Evolutionary conservation across 371 early-diverging fungal genomes (phyloP).

Genomic region (Mortierella sp.): DNA sequence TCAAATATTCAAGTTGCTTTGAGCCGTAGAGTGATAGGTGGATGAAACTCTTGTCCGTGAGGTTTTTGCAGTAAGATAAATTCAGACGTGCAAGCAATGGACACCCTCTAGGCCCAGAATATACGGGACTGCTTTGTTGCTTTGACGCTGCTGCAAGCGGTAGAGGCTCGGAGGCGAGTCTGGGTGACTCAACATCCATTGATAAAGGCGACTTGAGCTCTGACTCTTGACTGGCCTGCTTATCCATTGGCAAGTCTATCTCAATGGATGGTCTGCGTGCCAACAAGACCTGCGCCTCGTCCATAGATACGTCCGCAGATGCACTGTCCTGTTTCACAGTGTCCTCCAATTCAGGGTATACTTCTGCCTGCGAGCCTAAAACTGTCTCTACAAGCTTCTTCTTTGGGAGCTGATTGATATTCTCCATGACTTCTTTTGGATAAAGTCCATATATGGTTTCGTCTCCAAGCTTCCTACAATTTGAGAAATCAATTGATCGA

Average conservation of each 20-base stretch:
- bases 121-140: not conserved
- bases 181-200: conserved; percentile 10
- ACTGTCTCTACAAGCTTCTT: conserved; percentile 2
- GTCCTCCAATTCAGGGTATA: conserved; percentile 20
- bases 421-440: conserved; percentile 40
- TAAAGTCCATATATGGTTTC: conserved; percentile 65
- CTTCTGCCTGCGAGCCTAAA: conserved; percentile 9
- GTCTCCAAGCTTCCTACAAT: conserved; percentile 86
- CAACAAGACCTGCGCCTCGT: conserved; percentile 27
- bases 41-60: conserved; percentile 72
- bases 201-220: conserved; percentile 9
- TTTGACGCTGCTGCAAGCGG: not conserved
- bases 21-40: conserved; percentile 58
- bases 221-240: not conserved
- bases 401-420: not conserved
- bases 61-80: conserved; percentile 83
- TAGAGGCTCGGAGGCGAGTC: not conserved
- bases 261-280: conserved; percentile 21
- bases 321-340: conserved; percentile 2
- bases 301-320: conserved; percentile 33
- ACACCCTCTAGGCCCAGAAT: conserved; percentile 27
- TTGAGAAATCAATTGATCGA: conserved; percentile 74
- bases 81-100: conserved; percentile 59
- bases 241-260: not conserved
- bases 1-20: conserved; percentile 62